Conservation (phyloP, 192 early-diverging fungal genomes). For the Backusella westeae region DNA sequence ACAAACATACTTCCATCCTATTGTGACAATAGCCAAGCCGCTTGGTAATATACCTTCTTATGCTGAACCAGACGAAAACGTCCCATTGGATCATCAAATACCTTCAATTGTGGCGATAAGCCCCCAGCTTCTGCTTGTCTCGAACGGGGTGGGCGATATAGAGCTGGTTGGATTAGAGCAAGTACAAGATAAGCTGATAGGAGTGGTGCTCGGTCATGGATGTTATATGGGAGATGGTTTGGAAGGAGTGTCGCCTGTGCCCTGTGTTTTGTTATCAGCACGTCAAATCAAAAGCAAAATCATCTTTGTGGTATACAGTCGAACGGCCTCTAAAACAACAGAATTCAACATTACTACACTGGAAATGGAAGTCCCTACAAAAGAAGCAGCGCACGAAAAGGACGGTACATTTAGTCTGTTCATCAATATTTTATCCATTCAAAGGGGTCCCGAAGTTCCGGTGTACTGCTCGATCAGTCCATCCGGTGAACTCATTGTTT, state of each 20-base stretch:
- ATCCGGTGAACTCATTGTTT: slow-evolving; percentile 39
- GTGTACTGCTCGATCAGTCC: slow-evolving; percentile 47
- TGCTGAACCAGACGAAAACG: slow-evolving; percentile 17
- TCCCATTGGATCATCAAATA: slow-evolving; percentile 17
- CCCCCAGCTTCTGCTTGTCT: slow-evolving; percentile 22
- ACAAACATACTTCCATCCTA: neutral
- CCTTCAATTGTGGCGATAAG: slow-evolving; percentile 33
- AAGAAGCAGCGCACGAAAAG: neutral
- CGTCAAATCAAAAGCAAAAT: slow-evolving; percentile 24
- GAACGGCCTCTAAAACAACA: neutral
- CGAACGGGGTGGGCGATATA: slow-evolving; percentile 36
- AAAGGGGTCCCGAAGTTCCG: slow-evolving; percentile 51
- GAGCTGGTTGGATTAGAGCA: slow-evolving; percentile 23
- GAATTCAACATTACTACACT: slow-evolving; percentile 21
- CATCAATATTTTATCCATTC: slow-evolving; percentile 33
- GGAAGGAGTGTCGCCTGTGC: slow-evolving; percentile 31
- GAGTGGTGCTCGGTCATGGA: neutral
- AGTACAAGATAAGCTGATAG: slow-evolving; percentile 2
- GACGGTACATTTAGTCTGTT: neutral
- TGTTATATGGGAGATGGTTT: slow-evolving; percentile 22
- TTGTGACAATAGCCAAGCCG: slow-evolving; percentile 14
- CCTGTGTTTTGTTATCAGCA: slow-evolving; percentile 35
- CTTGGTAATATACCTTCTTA: slow-evolving; percentile 23
- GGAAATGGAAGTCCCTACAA: slow-evolving; percentile 13
- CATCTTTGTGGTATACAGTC: slow-evolving; percentile 23